phyloP scores from a whole-genome alignment of 2,329 filamentous ascomycete genomes.

The Talaromyces sp. region DNA sequence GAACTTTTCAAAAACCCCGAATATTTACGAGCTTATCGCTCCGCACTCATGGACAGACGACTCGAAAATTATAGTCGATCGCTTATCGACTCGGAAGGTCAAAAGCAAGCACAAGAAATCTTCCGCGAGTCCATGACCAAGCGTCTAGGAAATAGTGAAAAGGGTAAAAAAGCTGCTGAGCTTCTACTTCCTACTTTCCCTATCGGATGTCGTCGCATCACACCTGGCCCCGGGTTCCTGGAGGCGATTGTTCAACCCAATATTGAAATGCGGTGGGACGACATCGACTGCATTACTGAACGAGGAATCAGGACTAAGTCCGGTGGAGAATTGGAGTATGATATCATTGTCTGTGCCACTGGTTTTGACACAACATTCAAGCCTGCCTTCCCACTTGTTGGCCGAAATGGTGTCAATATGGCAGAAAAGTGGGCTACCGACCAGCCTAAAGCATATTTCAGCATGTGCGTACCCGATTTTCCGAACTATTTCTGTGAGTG shows the following conservation, averaged over 20 bases:
- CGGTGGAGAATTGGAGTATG: background rate
- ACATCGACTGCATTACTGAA: background rate
- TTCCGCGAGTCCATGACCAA: constrained; percentile 11
- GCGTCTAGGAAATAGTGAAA: constrained; percentile 2
- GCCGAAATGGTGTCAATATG: background rate
- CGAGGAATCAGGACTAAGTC: background rate
- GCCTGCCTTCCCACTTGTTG: background rate
- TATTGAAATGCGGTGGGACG: background rate
- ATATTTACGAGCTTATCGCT: background rate
- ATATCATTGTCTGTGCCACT: constrained; percentile 5
- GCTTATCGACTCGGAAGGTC: background rate
- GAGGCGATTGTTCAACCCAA: background rate
- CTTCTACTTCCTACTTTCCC: constrained; percentile 9
- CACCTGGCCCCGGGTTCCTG: background rate
- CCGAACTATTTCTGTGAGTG: background rate
- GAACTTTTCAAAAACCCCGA: constrained; percentile 7
- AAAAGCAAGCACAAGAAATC: background rate
- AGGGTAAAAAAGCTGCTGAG: background rate
- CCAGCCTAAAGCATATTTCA: background rate
- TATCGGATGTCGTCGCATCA: constrained; percentile 8
- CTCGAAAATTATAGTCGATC: background rate
- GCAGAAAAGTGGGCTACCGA: background rate
- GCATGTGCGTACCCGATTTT: background rate
- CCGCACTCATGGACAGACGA: constrained; percentile 11
- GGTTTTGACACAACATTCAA: constrained; percentile 3